Conservation (phyloP, 2,329 filamentous ascomycete genomes). For the Alternaria solani region DNA sequence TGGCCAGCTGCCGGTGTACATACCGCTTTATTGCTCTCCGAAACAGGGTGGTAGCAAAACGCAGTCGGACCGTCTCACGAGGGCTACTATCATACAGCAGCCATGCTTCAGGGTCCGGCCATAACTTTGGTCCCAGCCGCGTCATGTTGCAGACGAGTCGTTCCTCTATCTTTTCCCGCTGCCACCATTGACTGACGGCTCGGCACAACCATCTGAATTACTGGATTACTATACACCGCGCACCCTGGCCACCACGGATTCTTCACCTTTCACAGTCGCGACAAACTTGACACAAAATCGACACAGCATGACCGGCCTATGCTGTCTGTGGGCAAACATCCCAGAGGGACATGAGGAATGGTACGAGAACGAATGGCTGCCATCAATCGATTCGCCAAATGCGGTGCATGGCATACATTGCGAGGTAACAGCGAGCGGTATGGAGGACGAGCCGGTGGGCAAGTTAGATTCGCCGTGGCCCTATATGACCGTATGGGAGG, state of each 20-base stretch:
- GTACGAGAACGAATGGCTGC: conserved; percentile 29
- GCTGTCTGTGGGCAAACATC: conserved; percentile 31
- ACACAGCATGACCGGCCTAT: conserved; percentile 27
- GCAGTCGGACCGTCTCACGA: conserved; percentile 14
- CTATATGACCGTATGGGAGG: conserved; percentile 20
- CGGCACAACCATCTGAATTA: background rate
- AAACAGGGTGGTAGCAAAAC: conserved; percentile 13
- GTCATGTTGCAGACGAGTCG: conserved; percentile 6
- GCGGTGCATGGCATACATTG: conserved; percentile 21
- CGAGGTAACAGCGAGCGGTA: conserved; percentile 22
- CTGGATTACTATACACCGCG: background rate
- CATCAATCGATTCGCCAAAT: conserved; percentile 9
- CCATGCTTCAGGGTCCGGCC: conserved; percentile 5
- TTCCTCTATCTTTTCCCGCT: conserved; percentile 1
- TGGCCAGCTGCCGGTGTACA: conserved; percentile 10
- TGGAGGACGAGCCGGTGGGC: conserved; percentile 26
- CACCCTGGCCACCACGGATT: background rate
- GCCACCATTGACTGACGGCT: conserved; percentile 1
- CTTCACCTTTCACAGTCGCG: background rate
- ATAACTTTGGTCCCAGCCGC: conserved; percentile 10
- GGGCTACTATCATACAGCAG: conserved; percentile 9
- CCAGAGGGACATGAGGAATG: conserved; percentile 18
- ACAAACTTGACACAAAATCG: background rate
- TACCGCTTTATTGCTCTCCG: conserved; percentile 13
- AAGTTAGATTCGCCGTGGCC: conserved; percentile 27